phyloP scores from a whole-genome alignment of 345 rosid species.

The Combretum micranthum region DNA sequence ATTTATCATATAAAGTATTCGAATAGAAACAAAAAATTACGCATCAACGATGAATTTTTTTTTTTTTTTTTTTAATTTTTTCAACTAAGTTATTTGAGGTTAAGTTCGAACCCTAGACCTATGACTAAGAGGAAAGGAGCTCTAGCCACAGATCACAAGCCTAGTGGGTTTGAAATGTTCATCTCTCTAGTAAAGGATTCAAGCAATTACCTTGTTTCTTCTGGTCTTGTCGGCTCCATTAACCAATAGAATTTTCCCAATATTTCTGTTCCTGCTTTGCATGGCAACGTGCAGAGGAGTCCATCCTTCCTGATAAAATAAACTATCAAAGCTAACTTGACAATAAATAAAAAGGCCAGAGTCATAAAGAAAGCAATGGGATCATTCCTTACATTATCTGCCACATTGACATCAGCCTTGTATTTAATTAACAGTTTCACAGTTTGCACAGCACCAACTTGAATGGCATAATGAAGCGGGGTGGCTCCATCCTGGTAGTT shows the following conservation, averaged over 20 bases:
- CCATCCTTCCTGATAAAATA: conserved; percentile 78
- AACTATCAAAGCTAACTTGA: conserved; percentile 3
- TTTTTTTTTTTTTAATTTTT: no score
- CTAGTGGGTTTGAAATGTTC: no score
- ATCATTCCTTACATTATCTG: conserved; percentile 45
- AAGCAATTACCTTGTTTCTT: conserved; percentile 57
- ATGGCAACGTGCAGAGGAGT: conserved; percentile 87
- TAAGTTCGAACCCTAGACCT: no score
- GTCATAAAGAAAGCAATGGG: neutral
- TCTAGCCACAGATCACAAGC: no score
- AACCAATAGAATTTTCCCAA: conserved; percentile 61
- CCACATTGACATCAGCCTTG: conserved; percentile 46
- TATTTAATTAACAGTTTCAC: conserved; percentile 75
- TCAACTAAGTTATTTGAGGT: no score
- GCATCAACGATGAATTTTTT: no score
- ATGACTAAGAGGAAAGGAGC: no score
- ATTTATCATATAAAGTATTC: no score
- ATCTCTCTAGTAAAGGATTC: no score
- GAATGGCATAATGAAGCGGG: conserved; percentile 87
- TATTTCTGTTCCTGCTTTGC: conserved; percentile 73
- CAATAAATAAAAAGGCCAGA: neutral
- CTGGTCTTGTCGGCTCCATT: conserved; percentile 84
- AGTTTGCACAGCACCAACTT: conserved; percentile 64
- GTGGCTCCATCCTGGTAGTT: conserved; percentile 74
- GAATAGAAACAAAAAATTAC: no score